Conservation (phyloP, 2,329 filamentous ascomycete species). For the Ophiostoma fasciatum region DNA sequence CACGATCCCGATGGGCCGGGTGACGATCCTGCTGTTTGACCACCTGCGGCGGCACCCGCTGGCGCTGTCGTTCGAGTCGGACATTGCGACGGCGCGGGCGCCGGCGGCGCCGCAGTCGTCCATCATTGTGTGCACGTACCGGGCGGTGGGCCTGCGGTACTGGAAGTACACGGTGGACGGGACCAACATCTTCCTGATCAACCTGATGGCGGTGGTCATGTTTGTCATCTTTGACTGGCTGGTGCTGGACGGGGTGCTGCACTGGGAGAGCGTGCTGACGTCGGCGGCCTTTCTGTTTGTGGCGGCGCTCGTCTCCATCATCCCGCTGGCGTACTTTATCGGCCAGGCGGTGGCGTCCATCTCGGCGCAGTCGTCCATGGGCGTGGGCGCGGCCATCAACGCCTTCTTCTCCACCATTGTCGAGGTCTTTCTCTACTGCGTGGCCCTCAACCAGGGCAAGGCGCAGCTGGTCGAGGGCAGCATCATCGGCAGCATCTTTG, state of each 20-base stretch:
- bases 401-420: constrained; percentile 97
- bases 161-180: constrained; percentile 99
- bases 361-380: constrained; percentile 97
- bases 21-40: constrained; percentile 76
- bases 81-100: constrained; percentile 57
- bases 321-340: constrained; percentile 95
- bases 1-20: constrained; percentile 96
- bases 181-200: constrained; percentile 98
- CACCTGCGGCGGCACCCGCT: constrained; percentile 87
- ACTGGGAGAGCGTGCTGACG: constrained; percentile 59
- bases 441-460: constrained; percentile 86
- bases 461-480: constrained; percentile 87
- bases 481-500: constrained; percentile 95
- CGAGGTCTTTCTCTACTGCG: constrained; percentile 94
- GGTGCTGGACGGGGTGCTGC: constrained; percentile 54
- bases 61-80: constrained; percentile 83
- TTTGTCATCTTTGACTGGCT: constrained; percentile 93
- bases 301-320: constrained; percentile 76
- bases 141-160: constrained; percentile 84
- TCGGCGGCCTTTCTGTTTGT: constrained; percentile 76
- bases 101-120: constrained; percentile 62
- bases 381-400: constrained; percentile 89
- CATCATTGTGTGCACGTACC: constrained; percentile 90
- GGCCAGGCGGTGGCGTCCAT: constrained; percentile 97
- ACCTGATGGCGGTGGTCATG: constrained; percentile 81